Evolutionary conservation across 129 eudicot species (phyloP), one percentile per base, ranked within the genome.

Genomic region (Lactuca saligna): DNA sequence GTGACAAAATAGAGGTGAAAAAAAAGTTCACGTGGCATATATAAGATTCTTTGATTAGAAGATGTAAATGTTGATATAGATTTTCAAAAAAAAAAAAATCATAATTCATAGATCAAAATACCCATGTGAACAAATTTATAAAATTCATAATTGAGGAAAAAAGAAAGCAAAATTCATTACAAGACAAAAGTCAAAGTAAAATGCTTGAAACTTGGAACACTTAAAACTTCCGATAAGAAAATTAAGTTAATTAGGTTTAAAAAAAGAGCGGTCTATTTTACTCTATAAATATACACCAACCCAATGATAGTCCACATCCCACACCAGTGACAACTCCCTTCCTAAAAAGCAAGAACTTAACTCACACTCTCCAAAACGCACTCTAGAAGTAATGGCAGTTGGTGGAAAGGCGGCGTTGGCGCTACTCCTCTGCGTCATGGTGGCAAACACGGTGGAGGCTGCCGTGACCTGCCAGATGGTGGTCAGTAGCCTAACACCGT

Each of bases 391-490:
- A 56, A 74, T 74, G 79, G 72, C 79, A 62, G 25, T 37, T 8
- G 63, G 49, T 44, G 66, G 41, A n/a, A 79, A 79, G 63, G 51
- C 69, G 12, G 63, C 33, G 0, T 61, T 70, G 49, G 63, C 62
- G 17, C 72, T 50, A 71, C 59, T 82, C 42, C 4, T 79, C 0
- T 69, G 75, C 75, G 59, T 61, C 15, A 63, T 65, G 70, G 81
- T 70, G 61, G 58, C 53, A 7, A 75, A 63, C 61, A 14, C 34
- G 6, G 73, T 50, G 5, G 50, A 79, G 17, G 83, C 68, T 15
- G 75, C 71, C 5, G 12, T 79, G 29, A 60, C 83, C 14, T 79
- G 83, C 56, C 66, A 57, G 15, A 68, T 10, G 63, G 83, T 79
- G 15, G 56, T 54, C 3, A 73, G 16, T 20, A 35, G 65, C 63